Base-by-base conservation (phyloP, 2,329 filamentous ascomycete species). In the Aspergillus tubingensis region DNA sequence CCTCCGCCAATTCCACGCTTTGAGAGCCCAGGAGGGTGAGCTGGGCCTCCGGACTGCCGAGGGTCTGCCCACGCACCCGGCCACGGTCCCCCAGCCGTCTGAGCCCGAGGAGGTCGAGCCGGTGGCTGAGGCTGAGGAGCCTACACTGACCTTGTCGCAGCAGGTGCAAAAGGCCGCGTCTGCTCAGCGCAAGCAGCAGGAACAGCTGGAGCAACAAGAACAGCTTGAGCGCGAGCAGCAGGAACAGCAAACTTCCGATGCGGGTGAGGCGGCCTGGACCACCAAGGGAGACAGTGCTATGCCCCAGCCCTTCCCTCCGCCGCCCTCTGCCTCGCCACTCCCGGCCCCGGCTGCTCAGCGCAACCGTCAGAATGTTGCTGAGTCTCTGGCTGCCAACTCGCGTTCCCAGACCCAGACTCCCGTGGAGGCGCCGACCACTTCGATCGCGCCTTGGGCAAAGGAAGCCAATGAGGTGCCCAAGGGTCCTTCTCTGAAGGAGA, bases 401-500 rank as follows among this genome's bases (percentile, higher is more conserved):
- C 80, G 89, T 62, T 96, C 92, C 23, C 89, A 88, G 64, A 91
- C 89, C 1, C 90, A 91, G 65, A 96, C 92, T 0, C 93, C 85
- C 0, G 79, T 83, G 27, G 87, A 89, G 55, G 85, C 85, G 1
- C 84, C 85, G 6, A 82, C 83, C n/a, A 83, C 92, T 3, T 91
- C 94, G 0, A 80, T 97, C 66, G 95, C 95, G 0, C 95, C 95
- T 0, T 99, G 95, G 95, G 95, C 95, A 5, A 95, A 95, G 75
- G 92, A 98, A 65, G 85, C 85, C 2, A 79, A 81, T 43, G 89
- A 90, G 52, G 79, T 84, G 23, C 87, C 91, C 43, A 96, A 91
- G 76, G 93, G 92, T 0, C 95, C 94, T 2, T 97, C 93, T 62
- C 81, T 99, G 64, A 96, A 92, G 79, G 93, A 99, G 73, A 99